Base-by-base conservation (phyloP, 305 asterid species). In the Solanum hybrid region DNA sequence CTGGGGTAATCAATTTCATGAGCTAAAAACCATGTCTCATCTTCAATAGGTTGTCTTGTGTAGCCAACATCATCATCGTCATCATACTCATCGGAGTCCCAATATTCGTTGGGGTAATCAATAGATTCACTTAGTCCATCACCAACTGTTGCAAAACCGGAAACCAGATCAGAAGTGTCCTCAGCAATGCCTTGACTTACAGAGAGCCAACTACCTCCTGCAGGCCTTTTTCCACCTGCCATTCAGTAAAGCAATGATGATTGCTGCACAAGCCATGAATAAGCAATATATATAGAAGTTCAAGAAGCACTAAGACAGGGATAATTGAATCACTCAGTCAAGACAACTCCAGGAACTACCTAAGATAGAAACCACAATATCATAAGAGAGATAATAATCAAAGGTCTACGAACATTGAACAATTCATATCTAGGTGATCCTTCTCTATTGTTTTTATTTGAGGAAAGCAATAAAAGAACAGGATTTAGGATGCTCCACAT, bases 1-100 rank as follows among this genome's bases (percentile, higher is more conserved):
- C 99, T 98, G 38, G 99, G 99, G 92, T 98, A 98, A 92, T 98
- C 99, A 89, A 98, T 93, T 94, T 98, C 99, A 91, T 98, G 98
- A 5, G 98, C 99, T 88, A 98, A 92, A 95, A 98, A 98, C 98
- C 99, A 98, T 81, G 96, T 89, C 93, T 98, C 99, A 20, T 98
- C 99, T 93, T 97, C 98, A 89, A 97, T 97, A 90, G 98, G 99
- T 92, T 96, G 99, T 90, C 99, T 95, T 94, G 93, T 96, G 91
- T 96, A 97, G 89, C 99, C 99, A 36, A 96, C 98, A 91, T 97
- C 99, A n/a, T 97, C 99, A 60, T 97, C 99, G 46, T 96, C 98
- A 77, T 96, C 99, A 87, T 96, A 97, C 91, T 96, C 99, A 91
- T 97, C 99, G 31, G 99, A 97, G 88, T 97, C 99, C 99, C 98